These are phyloP conservation scores for Fusarium acutatum DNA, from an alignment of 2,329 filamentous ascomycete genomes.

Conservation along the genomic window DNA sequence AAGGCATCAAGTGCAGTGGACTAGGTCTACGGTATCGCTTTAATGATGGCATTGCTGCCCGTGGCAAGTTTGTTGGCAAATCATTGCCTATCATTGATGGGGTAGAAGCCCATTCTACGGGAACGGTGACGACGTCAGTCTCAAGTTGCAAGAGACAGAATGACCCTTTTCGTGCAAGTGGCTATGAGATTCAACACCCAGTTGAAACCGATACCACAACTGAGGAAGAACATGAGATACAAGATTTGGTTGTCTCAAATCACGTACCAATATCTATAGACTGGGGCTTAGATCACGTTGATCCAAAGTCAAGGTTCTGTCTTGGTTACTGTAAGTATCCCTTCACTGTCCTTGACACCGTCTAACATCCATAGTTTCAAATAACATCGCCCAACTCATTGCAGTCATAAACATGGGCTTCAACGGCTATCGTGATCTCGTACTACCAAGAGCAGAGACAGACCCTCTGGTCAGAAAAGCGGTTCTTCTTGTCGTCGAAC, in stretches of 20 bases:
- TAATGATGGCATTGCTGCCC: slow-evolving; percentile 35
- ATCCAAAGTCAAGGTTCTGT: slow-evolving; percentile 27
- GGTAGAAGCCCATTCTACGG: neutral
- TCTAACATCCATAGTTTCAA: slow-evolving; percentile 23
- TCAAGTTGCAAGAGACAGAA: neutral
- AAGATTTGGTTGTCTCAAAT: neutral
- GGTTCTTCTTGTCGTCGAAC: slow-evolving; percentile 29
- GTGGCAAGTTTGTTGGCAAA: slow-evolving; percentile 34
- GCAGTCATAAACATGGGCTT: slow-evolving; percentile 38
- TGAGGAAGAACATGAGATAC: neutral
- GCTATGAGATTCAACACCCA: neutral
- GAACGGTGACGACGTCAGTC: neutral
- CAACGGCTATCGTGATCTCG: slow-evolving; percentile 34
- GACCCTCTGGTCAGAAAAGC: slow-evolving; percentile 31
- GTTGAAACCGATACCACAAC: fast-evolving
- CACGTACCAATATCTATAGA: neutral
- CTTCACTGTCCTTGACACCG: fast-evolving
- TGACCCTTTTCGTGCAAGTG: slow-evolving; percentile 3
- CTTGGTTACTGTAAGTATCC: slow-evolving; percentile 24
- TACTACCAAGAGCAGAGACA: slow-evolving; percentile 30
- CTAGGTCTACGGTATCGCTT: slow-evolving; percentile 34
- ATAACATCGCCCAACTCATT: slow-evolving; percentile 35
- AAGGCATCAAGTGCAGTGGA: slow-evolving; percentile 34
- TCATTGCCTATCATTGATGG: slow-evolving; percentile 13
- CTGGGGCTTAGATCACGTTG: slow-evolving; percentile 27